phyloP scores from a whole-genome alignment of 2,329 filamentous ascomycete species.

The Canariomyces notabilis region DNA sequence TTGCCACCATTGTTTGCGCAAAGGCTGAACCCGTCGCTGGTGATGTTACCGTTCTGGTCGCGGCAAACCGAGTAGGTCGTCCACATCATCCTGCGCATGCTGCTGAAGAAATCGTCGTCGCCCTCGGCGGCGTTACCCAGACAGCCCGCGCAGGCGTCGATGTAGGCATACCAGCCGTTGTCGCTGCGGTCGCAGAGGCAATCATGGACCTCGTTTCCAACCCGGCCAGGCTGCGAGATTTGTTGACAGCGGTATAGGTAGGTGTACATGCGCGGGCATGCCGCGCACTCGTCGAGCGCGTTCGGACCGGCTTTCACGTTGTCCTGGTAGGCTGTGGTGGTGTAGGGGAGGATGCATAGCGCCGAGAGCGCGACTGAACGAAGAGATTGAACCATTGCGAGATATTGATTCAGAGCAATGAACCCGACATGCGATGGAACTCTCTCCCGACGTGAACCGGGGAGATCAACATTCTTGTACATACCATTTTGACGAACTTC shows the following conservation, averaged over 20 bases:
- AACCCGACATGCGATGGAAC: no score
- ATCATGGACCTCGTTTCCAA: background rate
- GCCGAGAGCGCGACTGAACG: constrained; percentile 3
- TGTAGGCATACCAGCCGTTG: constrained; percentile 7
- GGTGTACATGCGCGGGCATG: background rate
- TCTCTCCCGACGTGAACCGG: no score
- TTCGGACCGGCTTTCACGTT: background rate
- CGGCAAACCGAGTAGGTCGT: background rate
- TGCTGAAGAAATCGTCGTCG: constrained; percentile 6
- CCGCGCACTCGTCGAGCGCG: background rate
- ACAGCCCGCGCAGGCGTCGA: constrained; percentile 4
- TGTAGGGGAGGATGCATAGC: constrained; percentile 1
- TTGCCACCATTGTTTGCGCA: background rate
- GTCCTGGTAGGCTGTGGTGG: background rate
- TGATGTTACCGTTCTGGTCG: background rate
- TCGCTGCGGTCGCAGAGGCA: constrained; percentile 5
- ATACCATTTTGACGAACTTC: no score
- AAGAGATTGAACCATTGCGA: constrained; percentile 1
- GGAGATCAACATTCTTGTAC: no score
- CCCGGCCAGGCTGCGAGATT: background rate
- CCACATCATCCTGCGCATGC: background rate
- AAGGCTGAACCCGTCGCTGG: background rate
- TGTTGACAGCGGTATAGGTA: background rate
- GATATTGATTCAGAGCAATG: no score
- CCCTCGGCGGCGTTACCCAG: background rate